Base-by-base conservation (phyloP, 306 rosid species). In the Fagus sylvatica region DNA sequence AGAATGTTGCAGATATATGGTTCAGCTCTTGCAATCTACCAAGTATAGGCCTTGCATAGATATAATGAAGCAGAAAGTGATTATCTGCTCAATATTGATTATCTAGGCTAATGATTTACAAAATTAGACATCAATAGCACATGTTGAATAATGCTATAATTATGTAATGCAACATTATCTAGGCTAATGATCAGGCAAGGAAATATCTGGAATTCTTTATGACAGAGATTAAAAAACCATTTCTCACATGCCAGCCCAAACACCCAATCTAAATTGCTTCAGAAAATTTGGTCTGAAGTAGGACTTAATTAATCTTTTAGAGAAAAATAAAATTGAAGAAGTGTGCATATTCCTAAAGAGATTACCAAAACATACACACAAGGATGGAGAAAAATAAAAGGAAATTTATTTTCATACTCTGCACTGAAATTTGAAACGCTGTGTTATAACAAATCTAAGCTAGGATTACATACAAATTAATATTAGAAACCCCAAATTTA, bases 61-160 rank as follows among this genome's bases (percentile, higher is more conserved):
- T 33, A 32, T 33, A 61, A 12, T 32, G 8, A 46, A 61, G 67
- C 67, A 61, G 39, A 61, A 32, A 61, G 7, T 30, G 37, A 1
- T 7, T 33, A 33, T 61, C 9, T 33, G 40, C 7, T 5, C 34
- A 32, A 32, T 56, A 66, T 71, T 75, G 48, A 30, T 57, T 42
- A 56, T 51, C 32, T 40, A 4, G 67, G 53, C 19, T 39, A 69
- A 57, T 54, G 16, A 37, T 28, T 71, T 51, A 76, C 79, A 79
- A 68, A 73, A 71, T 42, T 42, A 33, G 72, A 74, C 28, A 72
- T 17, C 48, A 62, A 5, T 51, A 68, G 68, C 76, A 80, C 53
- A 57, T 71, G 19, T 61, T 32, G 40, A 60, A 53, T 49, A 69
- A 53, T 48, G 53, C 15, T 55, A 53, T 11, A 57, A 11, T 17